phyloP scores from a whole-genome alignment of 257 asterid species.

The Pogostemon cablin region DNA sequence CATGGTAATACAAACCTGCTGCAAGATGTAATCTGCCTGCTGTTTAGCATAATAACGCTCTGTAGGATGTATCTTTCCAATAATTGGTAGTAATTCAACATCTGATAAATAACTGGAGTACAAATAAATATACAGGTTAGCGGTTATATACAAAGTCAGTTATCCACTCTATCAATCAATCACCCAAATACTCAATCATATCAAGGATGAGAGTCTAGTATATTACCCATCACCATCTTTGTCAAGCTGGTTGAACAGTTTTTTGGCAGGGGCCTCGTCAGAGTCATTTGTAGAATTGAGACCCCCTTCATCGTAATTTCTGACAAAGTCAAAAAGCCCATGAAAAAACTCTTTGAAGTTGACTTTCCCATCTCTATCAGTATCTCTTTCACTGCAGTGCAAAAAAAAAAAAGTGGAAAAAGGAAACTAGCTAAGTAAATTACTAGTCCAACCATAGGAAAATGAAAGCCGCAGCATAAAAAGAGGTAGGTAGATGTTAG shows the following conservation, averaged over 20 bases:
- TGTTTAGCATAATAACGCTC: slow-evolving; percentile 88
- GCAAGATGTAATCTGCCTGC: slow-evolving; percentile 82
- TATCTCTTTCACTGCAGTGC: slow-evolving; percentile 79
- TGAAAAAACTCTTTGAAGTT: slow-evolving; percentile 88
- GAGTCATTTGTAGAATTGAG: slow-evolving; percentile 52
- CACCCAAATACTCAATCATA: slow-evolving; percentile 10
- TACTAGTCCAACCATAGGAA: background rate
- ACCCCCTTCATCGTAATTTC: slow-evolving; percentile 73
- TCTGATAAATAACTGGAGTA: slow-evolving; percentile 71
- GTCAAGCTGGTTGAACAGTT: slow-evolving; percentile 79
- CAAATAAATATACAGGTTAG: slow-evolving; percentile 23
- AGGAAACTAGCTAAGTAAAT: slow-evolving; percentile 19
- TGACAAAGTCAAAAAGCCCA: slow-evolving; percentile 80
- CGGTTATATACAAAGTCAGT: slow-evolving; percentile 19
- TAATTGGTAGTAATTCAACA: slow-evolving; percentile 72
- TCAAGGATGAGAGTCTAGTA: slow-evolving; percentile 24
- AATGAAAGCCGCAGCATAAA: background rate
- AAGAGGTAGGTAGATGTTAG: background rate
- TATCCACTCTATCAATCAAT: slow-evolving; percentile 6
- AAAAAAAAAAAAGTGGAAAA: slow-evolving; percentile 24
- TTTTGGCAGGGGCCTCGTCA: slow-evolving; percentile 73
- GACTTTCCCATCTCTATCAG: slow-evolving; percentile 80
- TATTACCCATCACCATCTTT: slow-evolving; percentile 89
- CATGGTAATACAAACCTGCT: slow-evolving; percentile 62
- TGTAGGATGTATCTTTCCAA: slow-evolving; percentile 88